Percentiles rank a stretch among this genome's conserved stretches.
Evolutionary conservation across 495 filamentous ascomycete species (phyloP).

Genomic region (Aspergillus indologenus): DNA sequence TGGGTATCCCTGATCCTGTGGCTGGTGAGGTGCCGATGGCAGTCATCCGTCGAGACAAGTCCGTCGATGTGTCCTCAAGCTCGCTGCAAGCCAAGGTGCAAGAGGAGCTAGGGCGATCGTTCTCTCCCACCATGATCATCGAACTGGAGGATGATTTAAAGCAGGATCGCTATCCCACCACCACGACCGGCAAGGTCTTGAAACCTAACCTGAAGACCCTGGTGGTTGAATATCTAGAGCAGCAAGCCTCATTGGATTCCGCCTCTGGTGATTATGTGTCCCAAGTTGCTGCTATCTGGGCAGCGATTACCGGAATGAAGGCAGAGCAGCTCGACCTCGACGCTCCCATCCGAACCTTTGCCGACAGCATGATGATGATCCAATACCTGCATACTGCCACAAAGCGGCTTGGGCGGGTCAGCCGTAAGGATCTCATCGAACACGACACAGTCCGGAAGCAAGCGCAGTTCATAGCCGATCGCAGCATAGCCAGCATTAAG

Average conservation of each 20-base stretch:
- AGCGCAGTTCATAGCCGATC: neutral
- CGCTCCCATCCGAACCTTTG: slow-evolving; percentile 11
- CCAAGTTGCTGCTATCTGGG: neutral
- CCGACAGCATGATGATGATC: slow-evolving; percentile 20
- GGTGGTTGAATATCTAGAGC: slow-evolving; percentile 18
- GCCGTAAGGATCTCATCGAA: neutral
- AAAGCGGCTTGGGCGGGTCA: neutral
- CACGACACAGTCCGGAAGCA: slow-evolving; percentile 10
- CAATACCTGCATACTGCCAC: slow-evolving; percentile 11
- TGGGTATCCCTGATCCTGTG: slow-evolving; percentile 14
- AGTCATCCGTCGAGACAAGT: slow-evolving; percentile 16
- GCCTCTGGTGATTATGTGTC: neutral
- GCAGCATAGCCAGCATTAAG: neutral
- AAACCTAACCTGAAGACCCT: slow-evolving; percentile 25
- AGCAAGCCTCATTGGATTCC: neutral
- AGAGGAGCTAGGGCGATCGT: slow-evolving; percentile 28
- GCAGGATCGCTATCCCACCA: slow-evolving; percentile 31
- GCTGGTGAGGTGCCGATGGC: slow-evolving; percentile 14
- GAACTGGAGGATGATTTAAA: slow-evolving; percentile 27
- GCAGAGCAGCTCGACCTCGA: slow-evolving; percentile 8
- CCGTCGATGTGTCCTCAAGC: slow-evolving; percentile 4
- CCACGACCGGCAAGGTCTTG: slow-evolving; percentile 37
- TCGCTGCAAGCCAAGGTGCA: slow-evolving; percentile 22
- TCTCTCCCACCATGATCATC: slow-evolving; percentile 29
- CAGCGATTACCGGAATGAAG: neutral